These are phyloP conservation scores for Ustilago shanxiensis DNA, from an alignment of 1,284 basidiomycete species.

Conservation along the genomic window DNA sequence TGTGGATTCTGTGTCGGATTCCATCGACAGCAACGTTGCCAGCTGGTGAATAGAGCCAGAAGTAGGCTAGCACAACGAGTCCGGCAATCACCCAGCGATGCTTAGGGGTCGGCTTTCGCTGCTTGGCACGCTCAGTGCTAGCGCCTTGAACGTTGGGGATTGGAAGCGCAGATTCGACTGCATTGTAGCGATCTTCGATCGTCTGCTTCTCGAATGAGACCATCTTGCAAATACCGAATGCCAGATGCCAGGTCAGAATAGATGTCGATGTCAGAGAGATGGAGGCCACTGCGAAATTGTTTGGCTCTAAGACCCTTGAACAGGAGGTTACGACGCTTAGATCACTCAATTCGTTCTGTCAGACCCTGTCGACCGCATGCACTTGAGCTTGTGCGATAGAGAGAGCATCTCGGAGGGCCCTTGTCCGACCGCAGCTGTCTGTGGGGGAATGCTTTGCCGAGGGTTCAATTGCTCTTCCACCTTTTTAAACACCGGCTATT, in stretches of 20 bases:
- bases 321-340: not conserved
- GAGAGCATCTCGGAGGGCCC: conserved; percentile 20
- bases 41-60: conserved; percentile 27
- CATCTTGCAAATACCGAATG: conserved; percentile 15
- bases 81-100: conserved; percentile 26
- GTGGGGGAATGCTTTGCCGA: conserved; percentile 1
- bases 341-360: not conserved
- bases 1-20: conserved; percentile 18
- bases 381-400: not conserved
- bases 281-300: not conserved
- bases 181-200: conserved; percentile 37
- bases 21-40: conserved; percentile 16
- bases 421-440: conserved; percentile 9
- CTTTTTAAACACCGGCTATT: not conserved
- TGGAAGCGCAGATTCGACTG: conserved; percentile 24
- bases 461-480: not conserved
- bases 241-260: not conserved
- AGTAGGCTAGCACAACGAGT: conserved; percentile 18
- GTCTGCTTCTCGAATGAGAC: conserved; percentile 25
- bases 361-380: not conserved
- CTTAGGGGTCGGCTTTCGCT: conserved; percentile 24
- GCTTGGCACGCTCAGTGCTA: conserved; percentile 9
- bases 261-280: not conserved
- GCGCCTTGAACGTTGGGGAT: conserved; percentile 19
- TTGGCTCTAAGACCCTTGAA: not conserved